Conservation (phyloP, 257 asterid species). For the Rehmannia glutinosa region DNA sequence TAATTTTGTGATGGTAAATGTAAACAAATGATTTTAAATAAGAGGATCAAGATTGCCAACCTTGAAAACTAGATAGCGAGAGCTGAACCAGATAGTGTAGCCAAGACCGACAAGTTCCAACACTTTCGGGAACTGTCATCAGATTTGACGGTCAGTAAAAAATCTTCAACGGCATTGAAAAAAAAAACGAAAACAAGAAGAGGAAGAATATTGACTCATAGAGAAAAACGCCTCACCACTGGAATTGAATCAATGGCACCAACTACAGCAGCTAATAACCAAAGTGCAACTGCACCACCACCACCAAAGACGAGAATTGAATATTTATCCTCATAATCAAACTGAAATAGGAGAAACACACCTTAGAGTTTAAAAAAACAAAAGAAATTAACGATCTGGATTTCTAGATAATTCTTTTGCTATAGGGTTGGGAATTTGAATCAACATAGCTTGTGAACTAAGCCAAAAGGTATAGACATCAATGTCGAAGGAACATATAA, state of each 20-base stretch:
- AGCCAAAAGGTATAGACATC: no score
- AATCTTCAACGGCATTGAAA: neutral
- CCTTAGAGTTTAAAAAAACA: no score
- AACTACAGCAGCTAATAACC: slow-evolving; percentile 54
- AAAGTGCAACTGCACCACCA: slow-evolving; percentile 51
- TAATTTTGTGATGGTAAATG: neutral
- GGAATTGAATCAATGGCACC: slow-evolving; percentile 82
- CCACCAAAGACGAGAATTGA: slow-evolving; percentile 52
- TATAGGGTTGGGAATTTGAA: neutral
- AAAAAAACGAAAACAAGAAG: neutral
- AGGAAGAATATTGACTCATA: neutral
- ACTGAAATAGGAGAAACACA: slow-evolving; percentile 44
- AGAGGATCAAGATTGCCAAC: slow-evolving; percentile 20
- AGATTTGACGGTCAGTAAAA: neutral
- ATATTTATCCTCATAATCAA: slow-evolving; percentile 46
- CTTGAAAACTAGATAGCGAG: slow-evolving; percentile 75
- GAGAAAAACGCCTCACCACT: slow-evolving; percentile 36
- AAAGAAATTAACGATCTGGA: neutral
- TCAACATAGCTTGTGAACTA: no score
- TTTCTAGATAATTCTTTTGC: neutral
- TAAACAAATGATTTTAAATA: neutral
- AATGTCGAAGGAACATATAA: no score
- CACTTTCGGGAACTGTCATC: slow-evolving; percentile 61
- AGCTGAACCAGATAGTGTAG: slow-evolving; percentile 72
- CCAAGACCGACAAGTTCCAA: slow-evolving; percentile 77